Conservation (phyloP, 768 basidiomycete species). For the Gelatoporia subvermispora region DNA sequence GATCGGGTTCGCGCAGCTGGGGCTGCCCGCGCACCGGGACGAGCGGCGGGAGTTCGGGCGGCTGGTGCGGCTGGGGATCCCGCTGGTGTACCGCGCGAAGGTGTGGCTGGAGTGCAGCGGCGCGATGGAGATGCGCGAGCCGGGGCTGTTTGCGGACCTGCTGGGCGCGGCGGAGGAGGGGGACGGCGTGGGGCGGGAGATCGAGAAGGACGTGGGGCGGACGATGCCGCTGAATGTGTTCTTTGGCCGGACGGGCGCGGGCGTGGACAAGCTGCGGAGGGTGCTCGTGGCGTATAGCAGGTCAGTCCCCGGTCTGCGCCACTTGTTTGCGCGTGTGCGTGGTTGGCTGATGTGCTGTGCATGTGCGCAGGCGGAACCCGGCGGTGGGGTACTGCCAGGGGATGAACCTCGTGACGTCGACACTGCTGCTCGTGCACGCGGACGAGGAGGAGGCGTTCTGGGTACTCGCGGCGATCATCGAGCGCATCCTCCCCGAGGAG, state of each 20-base stretch:
- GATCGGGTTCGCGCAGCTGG: conserved; percentile 89
- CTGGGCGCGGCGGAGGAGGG: conserved; percentile 46
- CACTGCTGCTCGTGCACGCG: conserved; percentile 85
- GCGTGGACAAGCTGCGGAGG: conserved; percentile 85
- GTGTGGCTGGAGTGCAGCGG: conserved; percentile 94
- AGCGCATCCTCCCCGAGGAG: conserved; percentile 82
- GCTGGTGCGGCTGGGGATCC: conserved; percentile 82
- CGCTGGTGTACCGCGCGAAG: conserved; percentile 80
- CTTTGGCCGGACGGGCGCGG: conserved; percentile 95
- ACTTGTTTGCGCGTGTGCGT: not conserved
- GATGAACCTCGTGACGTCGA: conserved; percentile 95
- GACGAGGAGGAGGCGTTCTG: conserved; percentile 98
- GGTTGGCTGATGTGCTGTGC: not conserved
- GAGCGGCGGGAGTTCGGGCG: conserved; percentile 77
- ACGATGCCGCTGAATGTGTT: conserved; percentile 95
- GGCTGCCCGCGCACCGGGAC: conserved; percentile 60
- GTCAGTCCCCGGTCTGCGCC: conserved; percentile 43
- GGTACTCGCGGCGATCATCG: conserved; percentile 86
- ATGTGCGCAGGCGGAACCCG: conserved; percentile 71
- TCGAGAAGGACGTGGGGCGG: conserved; percentile 92
- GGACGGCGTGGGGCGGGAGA: conserved; percentile 63
- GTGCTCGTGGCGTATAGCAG: conserved; percentile 91
- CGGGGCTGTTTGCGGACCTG: conserved; percentile 84
- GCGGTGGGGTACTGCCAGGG: conserved; percentile 92
- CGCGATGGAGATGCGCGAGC: conserved; percentile 86